Evolutionary conservation across 1,139 yeast species (phyloP).

Genomic region (Suhomyces taliae): DNA sequence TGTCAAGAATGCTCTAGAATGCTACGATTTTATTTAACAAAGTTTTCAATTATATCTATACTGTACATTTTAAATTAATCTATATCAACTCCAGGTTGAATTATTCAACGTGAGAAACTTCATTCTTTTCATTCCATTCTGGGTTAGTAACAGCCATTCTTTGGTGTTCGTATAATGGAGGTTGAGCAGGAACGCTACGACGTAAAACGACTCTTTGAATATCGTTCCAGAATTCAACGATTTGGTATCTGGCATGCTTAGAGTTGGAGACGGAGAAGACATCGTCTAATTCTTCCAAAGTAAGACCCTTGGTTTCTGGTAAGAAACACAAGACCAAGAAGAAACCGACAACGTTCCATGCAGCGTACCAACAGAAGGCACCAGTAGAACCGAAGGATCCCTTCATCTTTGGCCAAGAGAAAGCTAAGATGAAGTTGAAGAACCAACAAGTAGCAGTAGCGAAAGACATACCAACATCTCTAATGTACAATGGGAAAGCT

Average conservation of each 20-base stretch:
- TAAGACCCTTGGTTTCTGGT: conserved; percentile 69
- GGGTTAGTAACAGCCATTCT: conserved; percentile 60
- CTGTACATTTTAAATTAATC: too few relatives aligned
- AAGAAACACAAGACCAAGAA: conserved; percentile 64
- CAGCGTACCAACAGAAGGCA: conserved; percentile 89
- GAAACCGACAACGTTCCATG: conserved; percentile 79
- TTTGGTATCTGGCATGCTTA: conserved; percentile 58
- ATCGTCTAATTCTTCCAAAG: conserved; percentile 72
- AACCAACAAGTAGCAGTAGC: conserved; percentile 89
- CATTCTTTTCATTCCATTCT: conserved; percentile 62
- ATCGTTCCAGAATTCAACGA: conserved; percentile 42
- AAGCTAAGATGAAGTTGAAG: conserved; percentile 75
- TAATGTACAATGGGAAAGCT: conserved; percentile 78
- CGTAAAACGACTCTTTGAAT: conserved; percentile 44
- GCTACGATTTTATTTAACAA: too few relatives aligned
- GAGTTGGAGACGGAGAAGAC: conserved; percentile 59
- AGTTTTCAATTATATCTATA: too few relatives aligned
- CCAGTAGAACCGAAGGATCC: conserved; percentile 73
- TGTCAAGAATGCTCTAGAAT: too few relatives aligned
- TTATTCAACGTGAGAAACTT: conserved; percentile 46
- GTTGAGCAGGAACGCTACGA: conserved; percentile 46
- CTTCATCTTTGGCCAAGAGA: conserved; percentile 78
- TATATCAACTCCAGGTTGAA: neutral
- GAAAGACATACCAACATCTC: conserved; percentile 83
- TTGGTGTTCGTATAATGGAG: conserved; percentile 56